phyloP scores from a whole-genome alignment of 305 asterid species.

The Plantago lanceolata region DNA sequence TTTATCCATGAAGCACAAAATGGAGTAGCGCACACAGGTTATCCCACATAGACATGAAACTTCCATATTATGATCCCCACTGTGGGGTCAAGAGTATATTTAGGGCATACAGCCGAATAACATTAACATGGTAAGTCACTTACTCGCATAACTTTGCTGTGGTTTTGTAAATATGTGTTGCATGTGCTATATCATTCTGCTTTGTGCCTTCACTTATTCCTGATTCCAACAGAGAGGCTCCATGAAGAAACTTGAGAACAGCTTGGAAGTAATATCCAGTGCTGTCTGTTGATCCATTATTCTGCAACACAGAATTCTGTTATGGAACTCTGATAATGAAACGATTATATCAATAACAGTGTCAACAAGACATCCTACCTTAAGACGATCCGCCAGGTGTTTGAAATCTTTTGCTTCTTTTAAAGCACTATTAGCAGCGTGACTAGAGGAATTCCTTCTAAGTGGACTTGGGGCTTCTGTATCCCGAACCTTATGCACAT shows the following conservation, averaged over 20 bases:
- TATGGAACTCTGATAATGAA: conserved; percentile 21
- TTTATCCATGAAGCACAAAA: neutral
- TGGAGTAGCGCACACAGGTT: conserved; percentile 6
- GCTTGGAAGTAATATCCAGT: conserved; percentile 82
- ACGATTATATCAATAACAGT: conserved; percentile 16
- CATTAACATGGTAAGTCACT: conserved; percentile 33
- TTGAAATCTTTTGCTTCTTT: conserved; percentile 94
- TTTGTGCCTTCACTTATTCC: conserved; percentile 62
- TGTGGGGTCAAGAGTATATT: no score
- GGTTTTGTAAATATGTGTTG: conserved; percentile 77
- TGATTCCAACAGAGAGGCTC: conserved; percentile 85
- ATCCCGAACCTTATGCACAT: conserved; percentile 52
- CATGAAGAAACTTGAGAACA: conserved; percentile 88
- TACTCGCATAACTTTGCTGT: conserved; percentile 99
- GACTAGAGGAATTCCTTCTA: conserved; percentile 78
- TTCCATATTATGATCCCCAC: no score
- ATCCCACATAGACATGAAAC: neutral
- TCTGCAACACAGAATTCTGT: conserved; percentile 43
- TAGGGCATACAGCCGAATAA: neutral
- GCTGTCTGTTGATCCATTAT: conserved; percentile 73
- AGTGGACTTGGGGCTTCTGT: conserved; percentile 70
- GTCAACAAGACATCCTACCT: conserved; percentile 39
- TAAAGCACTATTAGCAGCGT: conserved; percentile 70
- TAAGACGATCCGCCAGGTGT: conserved; percentile 89
- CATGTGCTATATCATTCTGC: conserved; percentile 65